Evolutionary conservation across 768 basidiomycete species (phyloP).

Genomic region (Aureoboletus auriporus): DNA sequence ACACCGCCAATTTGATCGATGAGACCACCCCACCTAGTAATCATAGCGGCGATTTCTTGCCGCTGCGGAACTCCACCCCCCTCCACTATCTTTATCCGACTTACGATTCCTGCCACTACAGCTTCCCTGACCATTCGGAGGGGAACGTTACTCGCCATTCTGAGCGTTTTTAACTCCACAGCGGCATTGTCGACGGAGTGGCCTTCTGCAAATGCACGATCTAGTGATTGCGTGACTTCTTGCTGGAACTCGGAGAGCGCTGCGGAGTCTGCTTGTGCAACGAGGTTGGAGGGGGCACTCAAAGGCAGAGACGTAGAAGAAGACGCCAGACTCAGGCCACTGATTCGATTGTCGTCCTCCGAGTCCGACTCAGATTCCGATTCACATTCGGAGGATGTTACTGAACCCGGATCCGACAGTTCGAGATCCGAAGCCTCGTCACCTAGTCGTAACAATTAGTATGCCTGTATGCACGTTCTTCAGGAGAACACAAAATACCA

Average conservation of each 20-base stretch:
- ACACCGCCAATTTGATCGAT: conserved; percentile 79
- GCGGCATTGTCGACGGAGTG: conserved; percentile 91
- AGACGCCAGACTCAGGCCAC: conserved; percentile 34
- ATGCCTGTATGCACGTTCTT: neutral
- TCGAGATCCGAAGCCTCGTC: conserved; percentile 62
- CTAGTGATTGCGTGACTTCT: conserved; percentile 81
- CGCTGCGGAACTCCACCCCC: conserved; percentile 57
- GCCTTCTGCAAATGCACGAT: conserved; percentile 87
- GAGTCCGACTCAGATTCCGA: conserved; percentile 37
- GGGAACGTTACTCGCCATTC: conserved; percentile 94
- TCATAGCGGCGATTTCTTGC: conserved; percentile 56
- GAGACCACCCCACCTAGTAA: conserved; percentile 78
- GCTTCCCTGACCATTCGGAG: conserved; percentile 82
- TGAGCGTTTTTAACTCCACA: conserved; percentile 92
- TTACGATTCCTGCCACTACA: conserved; percentile 82
- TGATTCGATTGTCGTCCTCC: conserved; percentile 38
- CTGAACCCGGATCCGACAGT: conserved; percentile 55
- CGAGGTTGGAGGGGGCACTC: conserved; percentile 35
- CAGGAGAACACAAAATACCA: conserved; percentile 37
- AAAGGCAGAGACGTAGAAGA: conserved; percentile 47
- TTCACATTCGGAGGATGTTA: conserved; percentile 49
- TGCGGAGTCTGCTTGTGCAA: conserved; percentile 37
- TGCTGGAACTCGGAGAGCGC: conserved; percentile 66
- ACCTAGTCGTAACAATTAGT: conserved; percentile 30
- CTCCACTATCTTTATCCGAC: conserved; percentile 59